Evolutionary conservation across 129 eudicot genomes (phyloP).

Genomic region (Artemisia annua): DNA sequence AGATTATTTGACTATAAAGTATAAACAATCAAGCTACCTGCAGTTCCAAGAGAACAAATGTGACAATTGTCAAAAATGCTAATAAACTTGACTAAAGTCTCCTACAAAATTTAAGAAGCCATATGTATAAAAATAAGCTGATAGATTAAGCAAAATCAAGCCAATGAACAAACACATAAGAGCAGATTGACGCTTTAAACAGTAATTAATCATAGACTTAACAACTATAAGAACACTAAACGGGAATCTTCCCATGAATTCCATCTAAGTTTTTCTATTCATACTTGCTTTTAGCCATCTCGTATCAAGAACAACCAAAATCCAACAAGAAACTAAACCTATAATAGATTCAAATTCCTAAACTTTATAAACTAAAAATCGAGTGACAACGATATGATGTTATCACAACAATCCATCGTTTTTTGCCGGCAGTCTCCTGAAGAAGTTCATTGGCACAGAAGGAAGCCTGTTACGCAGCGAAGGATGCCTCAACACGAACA

Average conservation of each 20-base stretch:
- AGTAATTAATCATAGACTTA: neutral
- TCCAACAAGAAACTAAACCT: neutral
- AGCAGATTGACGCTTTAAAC: too few species aligned
- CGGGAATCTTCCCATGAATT: neutral
- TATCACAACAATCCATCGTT: constrained; percentile 37
- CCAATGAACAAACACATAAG: too few species aligned
- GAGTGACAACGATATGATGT: neutral
- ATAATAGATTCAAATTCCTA: neutral
- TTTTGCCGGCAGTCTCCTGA: constrained; percentile 36
- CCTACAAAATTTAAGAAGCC: too few species aligned
- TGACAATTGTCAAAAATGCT: too few species aligned
- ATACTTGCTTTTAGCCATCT: neutral
- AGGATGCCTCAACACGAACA: constrained; percentile 36
- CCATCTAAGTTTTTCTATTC: neutral
- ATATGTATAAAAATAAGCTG: too few species aligned
- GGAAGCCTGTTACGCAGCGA: constrained; percentile 28
- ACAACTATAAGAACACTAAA: neutral
- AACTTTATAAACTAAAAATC: neutral
- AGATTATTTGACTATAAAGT: too few species aligned
- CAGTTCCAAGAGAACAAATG: too few species aligned
- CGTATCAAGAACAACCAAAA: neutral
- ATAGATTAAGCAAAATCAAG: too few species aligned
- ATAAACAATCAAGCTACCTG: too few species aligned
- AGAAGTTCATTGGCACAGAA: constrained; percentile 34
- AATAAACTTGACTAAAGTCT: too few species aligned